Conservation (phyloP, 345 rosid species). For the Populus nigra region DNA sequence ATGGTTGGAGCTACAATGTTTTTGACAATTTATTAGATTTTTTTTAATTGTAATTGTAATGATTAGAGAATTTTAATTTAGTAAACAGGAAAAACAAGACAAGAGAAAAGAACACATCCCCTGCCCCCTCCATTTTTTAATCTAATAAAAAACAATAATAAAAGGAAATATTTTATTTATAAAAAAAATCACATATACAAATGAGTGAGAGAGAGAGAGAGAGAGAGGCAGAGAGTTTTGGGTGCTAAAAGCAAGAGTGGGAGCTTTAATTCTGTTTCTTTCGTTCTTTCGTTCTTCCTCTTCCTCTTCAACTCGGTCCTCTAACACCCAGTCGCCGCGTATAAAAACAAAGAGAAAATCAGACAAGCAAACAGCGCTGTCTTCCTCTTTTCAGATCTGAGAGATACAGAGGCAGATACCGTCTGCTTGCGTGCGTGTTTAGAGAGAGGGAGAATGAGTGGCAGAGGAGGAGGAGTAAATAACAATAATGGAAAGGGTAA, state of each 20-base stretch:
- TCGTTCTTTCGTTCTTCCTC: background rate
- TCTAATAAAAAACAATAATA: background rate
- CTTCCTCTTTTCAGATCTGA: conserved; percentile 24
- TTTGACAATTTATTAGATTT: background rate
- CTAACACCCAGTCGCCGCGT: background rate
- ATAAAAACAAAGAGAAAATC: background rate
- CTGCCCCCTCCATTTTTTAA: background rate
- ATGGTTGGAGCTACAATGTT: background rate
- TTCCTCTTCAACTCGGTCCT: conserved; percentile 1
- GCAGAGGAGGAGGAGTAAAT: conserved; percentile 50
- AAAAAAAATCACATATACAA: too few species aligned
- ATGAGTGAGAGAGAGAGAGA: background rate
- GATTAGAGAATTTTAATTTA: background rate
- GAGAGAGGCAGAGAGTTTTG: conserved; percentile 2
- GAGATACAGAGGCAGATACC: background rate
- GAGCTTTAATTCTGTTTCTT: background rate
- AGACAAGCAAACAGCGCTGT: background rate
- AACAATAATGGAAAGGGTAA: conserved; percentile 39
- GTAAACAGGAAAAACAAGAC: background rate
- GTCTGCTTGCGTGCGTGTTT: background rate
- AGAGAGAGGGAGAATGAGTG: conserved; percentile 40
- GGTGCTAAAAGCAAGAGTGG: conserved; percentile 16
- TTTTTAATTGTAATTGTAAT: background rate
- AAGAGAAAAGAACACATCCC: background rate
- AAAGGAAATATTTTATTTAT: background rate